Evolutionary conservation across 2,329 filamentous ascomycete genomes (phyloP), one percentile per base, ranked within the genome.

Genomic region (Xylaria sp.): DNA sequence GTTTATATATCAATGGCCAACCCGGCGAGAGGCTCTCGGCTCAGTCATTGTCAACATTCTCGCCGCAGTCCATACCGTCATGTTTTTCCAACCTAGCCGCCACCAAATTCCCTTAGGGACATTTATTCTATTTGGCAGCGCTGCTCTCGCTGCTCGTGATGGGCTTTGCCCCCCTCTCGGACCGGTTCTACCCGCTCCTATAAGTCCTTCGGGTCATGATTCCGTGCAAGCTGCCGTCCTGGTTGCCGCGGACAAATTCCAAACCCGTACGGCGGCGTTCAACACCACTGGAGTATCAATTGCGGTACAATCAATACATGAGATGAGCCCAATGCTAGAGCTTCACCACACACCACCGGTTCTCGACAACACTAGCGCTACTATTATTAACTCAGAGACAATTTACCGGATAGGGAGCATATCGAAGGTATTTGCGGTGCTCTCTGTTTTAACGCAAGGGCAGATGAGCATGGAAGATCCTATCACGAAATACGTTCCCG

Each of bases 131-230:
- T 47, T 61, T 15, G 37, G 58, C 27, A 64, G 68, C 19, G 44
- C 66, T 4, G 65, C 62, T 21, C 49, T 67, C 6, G 68, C 67
- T 54, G 67, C 70, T 27, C 63, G 66, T 15, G 67, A 74, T 27
- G 74, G 73, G n/a, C 73, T 76, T 4, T 80, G 78, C 19, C 77
- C 78, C n/a, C 78, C 78, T 27, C 71, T 80, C n/a, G 78, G 78
- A 4, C 69, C 76, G 10, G 77, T 80, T 41, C 68, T 80, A 6
- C 78, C 76, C 6, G 72, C 75, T 15, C 77, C 78, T 1, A 71
- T 67, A 25, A 62, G 64, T 7, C 78, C 77, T 2, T 68, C 75
- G 33, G 43, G 67, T n/a, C 73, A 74, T 51, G 51, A 63, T 7
- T 59, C 68, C 0, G 73, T 79, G 1, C 66, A 73, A 47, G 62